Evolutionary conservation across 257 asterid genomes (phyloP).

Genomic region (Solanum infundibuliforme): DNA sequence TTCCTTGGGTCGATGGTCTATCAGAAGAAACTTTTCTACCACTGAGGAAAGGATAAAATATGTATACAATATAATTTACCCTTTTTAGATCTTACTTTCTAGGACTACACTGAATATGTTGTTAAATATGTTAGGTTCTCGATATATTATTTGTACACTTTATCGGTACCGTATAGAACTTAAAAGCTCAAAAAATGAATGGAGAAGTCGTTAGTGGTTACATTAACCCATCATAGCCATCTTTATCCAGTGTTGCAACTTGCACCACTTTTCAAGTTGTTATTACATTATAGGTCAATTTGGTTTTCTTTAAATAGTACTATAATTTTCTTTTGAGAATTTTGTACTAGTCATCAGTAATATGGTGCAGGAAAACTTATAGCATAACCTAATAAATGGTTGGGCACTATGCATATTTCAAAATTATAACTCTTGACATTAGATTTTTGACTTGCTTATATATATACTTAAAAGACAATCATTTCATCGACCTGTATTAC

Average conservation of each 20-base stretch:
- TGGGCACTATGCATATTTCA: not conserved
- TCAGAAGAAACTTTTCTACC: not conserved
- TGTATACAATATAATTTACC: not conserved
- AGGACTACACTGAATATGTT: not conserved
- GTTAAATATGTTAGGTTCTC: not conserved
- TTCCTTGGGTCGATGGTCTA: not conserved
- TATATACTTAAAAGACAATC: not conserved
- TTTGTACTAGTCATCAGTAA: not conserved
- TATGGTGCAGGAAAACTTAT: not conserved
- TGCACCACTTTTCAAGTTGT: not conserved
- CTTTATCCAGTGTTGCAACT: not conserved
- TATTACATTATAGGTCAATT: not conserved
- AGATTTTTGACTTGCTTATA: not conserved
- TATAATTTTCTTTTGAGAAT: not conserved
- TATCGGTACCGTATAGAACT: not conserved
- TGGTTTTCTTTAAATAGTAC: not conserved
- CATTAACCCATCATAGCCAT: not conserved
- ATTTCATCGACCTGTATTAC: not conserved
- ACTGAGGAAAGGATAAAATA: not conserved
- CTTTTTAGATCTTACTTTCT: not conserved
- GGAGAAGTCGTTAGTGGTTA: not conserved
- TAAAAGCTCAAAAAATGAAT: not conserved
- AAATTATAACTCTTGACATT: not conserved
- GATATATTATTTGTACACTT: not conserved
- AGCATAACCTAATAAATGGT: not conserved